Base-by-base conservation (phyloP, 129 eudicot genomes). In the Chrysanthemum seticuspe region DNA sequence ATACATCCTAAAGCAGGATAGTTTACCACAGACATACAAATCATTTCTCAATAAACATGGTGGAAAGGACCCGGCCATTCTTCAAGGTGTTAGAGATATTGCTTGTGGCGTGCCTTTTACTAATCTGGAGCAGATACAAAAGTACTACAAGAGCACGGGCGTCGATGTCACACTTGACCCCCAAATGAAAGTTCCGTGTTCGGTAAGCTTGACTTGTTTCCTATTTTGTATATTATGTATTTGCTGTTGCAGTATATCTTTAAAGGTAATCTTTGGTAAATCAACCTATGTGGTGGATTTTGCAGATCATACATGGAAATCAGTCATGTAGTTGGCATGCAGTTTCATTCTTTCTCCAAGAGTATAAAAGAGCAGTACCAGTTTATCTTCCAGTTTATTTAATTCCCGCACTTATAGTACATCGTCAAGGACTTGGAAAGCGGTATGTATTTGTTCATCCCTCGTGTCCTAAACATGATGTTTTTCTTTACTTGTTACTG, bases 21-120 rank as follows among this genome's bases (percentile, higher is more conserved):
- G 94, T 83, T 76, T 95, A 67, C 91, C 97, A 45, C 79, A 79
- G 69, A 75, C 99, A 51, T 95, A 95, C 82, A 95, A 85, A 85
- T 95, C 96, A 52, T 95, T 90, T 81, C 97, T 95, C 60, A 95
- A 95, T 80, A 95, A 95, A 79, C 99, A 95, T 73, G 99, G 99
- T 49, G 99, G 85, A 75, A 95, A 95, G 73, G 93, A 84, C 81
- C 57, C 82, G 23, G 69, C 63, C 25, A 83, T 90, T 78, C 91
- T 95, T 85, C 87, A 88, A 62, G 97, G 94, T 65, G 86, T 90
- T 66, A 90, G 80, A 73, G 97, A 90, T 31, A 82, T 90, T 68
- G 89, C 89, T 62, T 82, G 88, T 78, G 96, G 96, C 68, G 25
- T 66, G 81, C 91, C 94, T 54, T 81, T 86, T 56, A 86, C 89